Conservation (phyloP, 805 yeast genomes). For the Yamadazyma akitaensis region DNA sequence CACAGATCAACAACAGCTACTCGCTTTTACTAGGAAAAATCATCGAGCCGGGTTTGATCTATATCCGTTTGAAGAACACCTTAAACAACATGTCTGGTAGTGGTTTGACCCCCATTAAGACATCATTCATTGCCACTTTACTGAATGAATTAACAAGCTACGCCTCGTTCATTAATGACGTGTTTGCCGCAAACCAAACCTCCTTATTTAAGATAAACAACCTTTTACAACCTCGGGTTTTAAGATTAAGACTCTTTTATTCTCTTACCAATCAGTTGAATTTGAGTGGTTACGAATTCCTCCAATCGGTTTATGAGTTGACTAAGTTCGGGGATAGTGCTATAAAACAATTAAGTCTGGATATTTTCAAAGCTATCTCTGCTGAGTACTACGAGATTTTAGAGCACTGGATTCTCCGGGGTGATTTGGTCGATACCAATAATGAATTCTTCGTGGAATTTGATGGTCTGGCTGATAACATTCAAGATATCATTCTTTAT, state of each 20-base stretch:
- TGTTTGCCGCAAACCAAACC: conserved; percentile 26
- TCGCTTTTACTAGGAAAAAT: conserved; percentile 53
- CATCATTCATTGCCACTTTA: conserved; percentile 55
- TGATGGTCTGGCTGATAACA: conserved; percentile 24
- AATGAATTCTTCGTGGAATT: conserved; percentile 62
- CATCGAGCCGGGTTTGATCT: conserved; percentile 72
- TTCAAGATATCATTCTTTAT: conserved; percentile 33
- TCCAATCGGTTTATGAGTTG: conserved; percentile 50
- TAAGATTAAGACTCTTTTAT: conserved; percentile 56
- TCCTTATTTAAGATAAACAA: conserved; percentile 36
- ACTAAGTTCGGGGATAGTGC: conserved; percentile 62
- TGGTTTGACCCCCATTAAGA: conserved; percentile 51
- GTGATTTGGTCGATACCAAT: conserved; percentile 52
- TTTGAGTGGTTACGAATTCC: conserved; percentile 47
- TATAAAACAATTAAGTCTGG: conserved; percentile 41
- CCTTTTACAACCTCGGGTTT: conserved; percentile 47
- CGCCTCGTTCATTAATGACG: conserved; percentile 30
- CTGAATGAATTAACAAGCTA: conserved; percentile 37
- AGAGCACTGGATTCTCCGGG: conserved; percentile 65
- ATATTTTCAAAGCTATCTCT: conserved; percentile 44
- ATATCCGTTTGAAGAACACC: conserved; percentile 39
- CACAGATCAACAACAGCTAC: conserved; percentile 50
- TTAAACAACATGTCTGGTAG: conserved; percentile 18
- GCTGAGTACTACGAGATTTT: conserved; percentile 61
- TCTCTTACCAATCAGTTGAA: conserved; percentile 37